Conservation (phyloP, 768 basidiomycete genomes). For the Lentinula edodes region DNA sequence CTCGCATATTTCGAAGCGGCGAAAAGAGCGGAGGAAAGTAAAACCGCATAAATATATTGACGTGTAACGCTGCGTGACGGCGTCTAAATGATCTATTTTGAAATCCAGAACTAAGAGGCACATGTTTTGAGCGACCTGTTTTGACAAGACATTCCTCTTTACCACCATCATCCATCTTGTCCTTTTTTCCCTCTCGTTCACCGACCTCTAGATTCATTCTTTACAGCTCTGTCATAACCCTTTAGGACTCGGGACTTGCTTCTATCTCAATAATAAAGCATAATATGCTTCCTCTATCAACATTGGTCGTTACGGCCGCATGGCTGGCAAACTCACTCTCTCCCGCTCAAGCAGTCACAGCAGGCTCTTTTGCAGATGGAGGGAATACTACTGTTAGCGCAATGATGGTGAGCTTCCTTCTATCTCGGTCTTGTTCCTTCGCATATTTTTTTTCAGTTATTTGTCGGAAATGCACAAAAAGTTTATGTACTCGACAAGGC, state of each 20-base stretch:
- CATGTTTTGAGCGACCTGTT: not conserved
- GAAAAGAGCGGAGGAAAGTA: not conserved
- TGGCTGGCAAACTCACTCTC: conserved; percentile 32
- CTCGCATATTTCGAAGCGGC: not conserved
- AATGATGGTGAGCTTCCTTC: conserved; percentile 38
- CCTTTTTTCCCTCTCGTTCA: not conserved
- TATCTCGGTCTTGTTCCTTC: not conserved
- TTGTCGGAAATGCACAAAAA: conserved; percentile 71
- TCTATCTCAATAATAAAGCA: not conserved
- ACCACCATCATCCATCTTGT: not conserved
- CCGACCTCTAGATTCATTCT: not conserved
- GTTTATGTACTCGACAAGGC: conserved; percentile 91
- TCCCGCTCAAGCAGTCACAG: conserved; percentile 27
- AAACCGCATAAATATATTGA: not conserved
- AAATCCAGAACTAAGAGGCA: not conserved
- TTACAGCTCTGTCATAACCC: not conserved
- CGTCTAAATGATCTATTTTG: not conserved
- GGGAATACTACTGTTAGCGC: conserved; percentile 44
- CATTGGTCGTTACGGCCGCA: not conserved
- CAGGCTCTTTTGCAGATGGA: conserved; percentile 41
- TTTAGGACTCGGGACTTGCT: not conserved
- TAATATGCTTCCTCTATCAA: conserved; percentile 1
- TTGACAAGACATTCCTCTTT: not conserved
- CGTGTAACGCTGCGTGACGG: not conserved
- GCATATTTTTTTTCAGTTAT: conserved; percentile 43